These are phyloP conservation scores for Retiboletus fuscus DNA, from an alignment of 1,284 basidiomycete genomes.

Conservation along the genomic window DNA sequence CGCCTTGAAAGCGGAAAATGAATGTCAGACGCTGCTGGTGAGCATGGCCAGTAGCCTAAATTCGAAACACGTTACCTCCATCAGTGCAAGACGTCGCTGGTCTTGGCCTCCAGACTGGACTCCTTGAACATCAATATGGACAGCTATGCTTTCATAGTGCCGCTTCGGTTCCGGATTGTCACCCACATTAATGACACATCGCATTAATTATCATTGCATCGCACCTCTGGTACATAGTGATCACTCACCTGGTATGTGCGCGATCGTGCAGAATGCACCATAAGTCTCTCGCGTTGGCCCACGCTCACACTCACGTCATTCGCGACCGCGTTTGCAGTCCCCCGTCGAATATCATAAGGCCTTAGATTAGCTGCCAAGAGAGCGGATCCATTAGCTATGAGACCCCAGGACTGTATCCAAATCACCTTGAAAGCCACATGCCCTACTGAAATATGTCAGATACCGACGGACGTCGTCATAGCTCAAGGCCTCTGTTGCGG, in stretches of 20 bases:
- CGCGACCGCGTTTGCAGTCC: not conserved
- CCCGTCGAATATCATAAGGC: not conserved
- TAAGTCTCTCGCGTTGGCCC: not conserved
- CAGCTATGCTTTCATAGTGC: too few relatives aligned
- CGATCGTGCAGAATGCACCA: not conserved
- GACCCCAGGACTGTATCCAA: not conserved
- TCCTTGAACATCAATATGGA: too few relatives aligned
- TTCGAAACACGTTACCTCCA: too few relatives aligned
- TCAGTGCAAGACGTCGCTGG: too few relatives aligned
- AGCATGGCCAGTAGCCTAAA: too few relatives aligned
- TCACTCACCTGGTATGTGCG: not conserved
- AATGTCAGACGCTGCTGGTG: too few relatives aligned
- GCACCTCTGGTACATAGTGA: too few relatives aligned
- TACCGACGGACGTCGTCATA: not conserved
- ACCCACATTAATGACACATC: too few relatives aligned
- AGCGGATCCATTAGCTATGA: not conserved
- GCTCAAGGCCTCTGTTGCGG: not conserved
- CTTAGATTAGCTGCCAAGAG: not conserved
- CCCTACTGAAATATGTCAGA: not conserved
- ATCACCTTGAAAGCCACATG: not conserved
- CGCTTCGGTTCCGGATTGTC: too few relatives aligned
- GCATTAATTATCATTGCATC: too few relatives aligned
- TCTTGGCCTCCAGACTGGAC: too few relatives aligned
- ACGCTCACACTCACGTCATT: not conserved
- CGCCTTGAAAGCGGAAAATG: too few relatives aligned